Evolutionary conservation across 208 protist species (phyloP), one percentile per base, ranked within the genome.

Genomic region (Crithidia acanthocephali): DNA sequence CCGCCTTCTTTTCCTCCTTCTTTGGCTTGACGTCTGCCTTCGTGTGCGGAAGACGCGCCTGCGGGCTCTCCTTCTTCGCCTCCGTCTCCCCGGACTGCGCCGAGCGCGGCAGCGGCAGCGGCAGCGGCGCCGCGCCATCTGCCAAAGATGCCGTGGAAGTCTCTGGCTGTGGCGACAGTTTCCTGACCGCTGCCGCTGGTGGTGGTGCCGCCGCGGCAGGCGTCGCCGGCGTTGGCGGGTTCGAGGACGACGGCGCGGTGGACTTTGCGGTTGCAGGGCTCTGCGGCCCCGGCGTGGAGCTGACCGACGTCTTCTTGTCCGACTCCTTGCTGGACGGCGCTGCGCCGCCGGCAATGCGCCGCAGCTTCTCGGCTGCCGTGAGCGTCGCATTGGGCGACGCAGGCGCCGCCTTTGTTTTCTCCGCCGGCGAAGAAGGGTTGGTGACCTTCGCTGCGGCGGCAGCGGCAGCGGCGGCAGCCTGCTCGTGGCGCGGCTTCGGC

Each of bases 401-500:
- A 2, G 64, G 4, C 20, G 37, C 13, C 4, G 40, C 48, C 44
- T 15, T 22, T 22, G 16, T 50, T n/a, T 4, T 22, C 1, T 25
- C 55, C 6, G 42, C 33, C 23, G 32, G 30, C 2, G 28, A 8
- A 20, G 40, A 3, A 3, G 0, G 47, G 27, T 63, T 63, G 0
- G 23, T 18, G 15, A 33, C 2, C 20, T 28, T 25, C 27, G 9
- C 30, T 22, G 61, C 23, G 0, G 61, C 11, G n/a, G 35, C 2
- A 0, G 51, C n/a, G 8, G 6, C 20, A 18, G 44, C 59, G 2
- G 62, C 45, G 5, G 57, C 50, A 0, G 35, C 18, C 61, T 71
- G 76, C 44, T 77, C 71, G 55, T 81, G 59, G 6, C 71, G 51
- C 28, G 55, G 66, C 55, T 77, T 74, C 16, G 72, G 71, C 25